phyloP scores from a whole-genome alignment of 768 basidiomycete genomes.

The Tricholoma furcatifolium region DNA sequence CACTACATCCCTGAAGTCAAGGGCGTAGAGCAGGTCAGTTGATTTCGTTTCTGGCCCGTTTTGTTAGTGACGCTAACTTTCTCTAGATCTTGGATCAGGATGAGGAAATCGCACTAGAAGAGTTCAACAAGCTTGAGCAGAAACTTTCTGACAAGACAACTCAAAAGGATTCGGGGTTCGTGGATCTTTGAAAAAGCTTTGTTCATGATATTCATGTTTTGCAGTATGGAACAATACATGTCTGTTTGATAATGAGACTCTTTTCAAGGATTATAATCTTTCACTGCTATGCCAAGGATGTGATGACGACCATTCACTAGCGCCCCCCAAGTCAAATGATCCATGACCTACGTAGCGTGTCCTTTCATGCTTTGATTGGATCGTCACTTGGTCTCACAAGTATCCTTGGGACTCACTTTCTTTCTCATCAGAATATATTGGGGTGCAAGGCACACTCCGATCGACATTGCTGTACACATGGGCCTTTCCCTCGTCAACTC shows the following conservation, averaged over 20 bases:
- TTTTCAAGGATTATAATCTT: background rate
- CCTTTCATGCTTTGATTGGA: too few relatives aligned
- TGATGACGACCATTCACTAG: background rate
- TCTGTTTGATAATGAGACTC: constrained; percentile 48
- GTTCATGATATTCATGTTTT: background rate
- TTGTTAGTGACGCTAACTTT: constrained; percentile 4
- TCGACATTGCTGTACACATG: too few relatives aligned
- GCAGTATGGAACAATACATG: constrained; percentile 82
- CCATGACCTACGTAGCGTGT: too few relatives aligned
- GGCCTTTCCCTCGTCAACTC: too few relatives aligned
- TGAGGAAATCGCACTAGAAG: constrained; percentile 80
- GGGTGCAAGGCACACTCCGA: too few relatives aligned
- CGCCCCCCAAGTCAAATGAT: background rate
- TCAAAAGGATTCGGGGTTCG: constrained; percentile 48
- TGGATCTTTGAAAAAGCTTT: background rate
- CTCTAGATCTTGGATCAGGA: constrained; percentile 84
- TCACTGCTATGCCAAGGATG: background rate
- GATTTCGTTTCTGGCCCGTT: background rate
- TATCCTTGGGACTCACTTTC: too few relatives aligned
- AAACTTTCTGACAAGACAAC: constrained; percentile 48
- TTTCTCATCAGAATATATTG: too few relatives aligned
- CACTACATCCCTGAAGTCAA: constrained; percentile 98
- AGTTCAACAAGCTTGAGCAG: constrained; percentile 87
- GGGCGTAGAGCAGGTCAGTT: constrained; percentile 79
- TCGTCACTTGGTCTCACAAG: too few relatives aligned